Percentiles rank a stretch among this genome's conserved stretches.
phyloP scores from a whole-genome alignment of 164 flowering plant species.

The Liriodendron chinense region DNA sequence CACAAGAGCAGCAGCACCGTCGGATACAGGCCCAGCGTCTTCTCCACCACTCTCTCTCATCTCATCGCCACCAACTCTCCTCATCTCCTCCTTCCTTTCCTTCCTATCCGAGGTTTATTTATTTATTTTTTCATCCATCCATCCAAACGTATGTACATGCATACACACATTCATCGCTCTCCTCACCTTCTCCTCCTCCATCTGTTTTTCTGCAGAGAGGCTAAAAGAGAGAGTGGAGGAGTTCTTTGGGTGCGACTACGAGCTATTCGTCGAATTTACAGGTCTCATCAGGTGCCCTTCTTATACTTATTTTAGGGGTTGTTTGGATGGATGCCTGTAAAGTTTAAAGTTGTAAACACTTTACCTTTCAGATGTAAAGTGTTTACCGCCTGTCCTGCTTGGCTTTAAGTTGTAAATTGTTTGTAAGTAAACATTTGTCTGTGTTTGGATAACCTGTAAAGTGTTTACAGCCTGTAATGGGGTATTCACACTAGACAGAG shows the following conservation, averaged over 20 bases:
- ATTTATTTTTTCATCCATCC: background rate
- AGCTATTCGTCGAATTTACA: conserved; percentile 87
- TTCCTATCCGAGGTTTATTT: conserved; percentile 82
- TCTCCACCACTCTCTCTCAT: conserved; percentile 93
- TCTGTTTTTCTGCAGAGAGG: conserved; percentile 41
- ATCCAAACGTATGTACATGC: background rate
- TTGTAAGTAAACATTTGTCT: no score
- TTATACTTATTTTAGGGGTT: background rate
- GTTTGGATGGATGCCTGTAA: no score
- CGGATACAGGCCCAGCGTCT: conserved; percentile 84
- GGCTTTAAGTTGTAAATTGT: no score
- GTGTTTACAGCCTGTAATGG: no score
- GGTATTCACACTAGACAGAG: no score
- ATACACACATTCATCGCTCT: background rate
- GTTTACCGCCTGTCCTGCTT: no score
- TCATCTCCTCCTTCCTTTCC: conserved; percentile 74
- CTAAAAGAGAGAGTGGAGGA: conserved; percentile 87
- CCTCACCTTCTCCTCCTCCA: background rate
- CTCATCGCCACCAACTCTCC: conserved; percentile 81
- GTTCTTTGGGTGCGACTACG: conserved; percentile 76
- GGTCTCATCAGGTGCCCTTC: conserved; percentile 77
- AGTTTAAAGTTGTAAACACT: no score
- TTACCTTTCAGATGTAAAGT: no score
- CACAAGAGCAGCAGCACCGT: conserved; percentile 86
- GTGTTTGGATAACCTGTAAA: no score